Conservation (phyloP, 2,329 filamentous ascomycete genomes). For the Ophiobolus disseminans region DNA sequence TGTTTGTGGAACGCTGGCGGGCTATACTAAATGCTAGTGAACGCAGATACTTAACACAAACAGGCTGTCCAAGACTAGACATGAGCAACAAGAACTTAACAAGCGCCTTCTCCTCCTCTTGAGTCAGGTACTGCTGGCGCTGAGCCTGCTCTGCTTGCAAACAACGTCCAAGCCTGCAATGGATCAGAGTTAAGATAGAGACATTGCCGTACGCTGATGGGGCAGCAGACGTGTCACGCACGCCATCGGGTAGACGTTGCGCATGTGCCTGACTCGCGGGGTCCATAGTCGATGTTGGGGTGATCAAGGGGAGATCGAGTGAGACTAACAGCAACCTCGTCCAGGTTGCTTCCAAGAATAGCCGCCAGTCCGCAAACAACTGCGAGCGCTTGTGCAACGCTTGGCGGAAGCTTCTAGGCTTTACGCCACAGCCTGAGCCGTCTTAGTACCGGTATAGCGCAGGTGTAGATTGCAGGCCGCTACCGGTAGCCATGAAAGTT, state of each 20-base stretch:
- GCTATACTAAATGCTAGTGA: not conserved
- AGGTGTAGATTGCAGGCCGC: not conserved
- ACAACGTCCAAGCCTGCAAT: not conserved
- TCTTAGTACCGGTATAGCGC: slow-evolving; percentile 1
- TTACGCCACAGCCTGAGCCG: slow-evolving; percentile 1
- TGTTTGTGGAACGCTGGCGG: not conserved
- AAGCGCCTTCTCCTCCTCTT: not conserved
- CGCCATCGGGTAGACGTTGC: slow-evolving; percentile 9
- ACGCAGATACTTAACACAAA: not conserved
- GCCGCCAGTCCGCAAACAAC: not conserved
- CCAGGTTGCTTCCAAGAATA: slow-evolving; percentile 4
- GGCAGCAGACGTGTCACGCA: not conserved
- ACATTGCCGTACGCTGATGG: not conserved
- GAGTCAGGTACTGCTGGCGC: not conserved
- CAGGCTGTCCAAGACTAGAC: not conserved
- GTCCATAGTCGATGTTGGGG: slow-evolving; percentile 9
- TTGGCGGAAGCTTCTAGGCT: slow-evolving; percentile 2
- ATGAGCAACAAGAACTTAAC: not conserved
- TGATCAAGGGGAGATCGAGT: not conserved
- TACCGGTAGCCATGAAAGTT: no score
- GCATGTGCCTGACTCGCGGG: slow-evolving; percentile 16
- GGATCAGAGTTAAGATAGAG: not conserved
- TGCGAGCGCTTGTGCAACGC: slow-evolving; percentile 1
- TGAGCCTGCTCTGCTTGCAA: not conserved
- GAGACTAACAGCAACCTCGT: slow-evolving; percentile 1